phyloP scores from a whole-genome alignment of 352 stramenopile species.

The Thalassiosira mediterranea region DNA sequence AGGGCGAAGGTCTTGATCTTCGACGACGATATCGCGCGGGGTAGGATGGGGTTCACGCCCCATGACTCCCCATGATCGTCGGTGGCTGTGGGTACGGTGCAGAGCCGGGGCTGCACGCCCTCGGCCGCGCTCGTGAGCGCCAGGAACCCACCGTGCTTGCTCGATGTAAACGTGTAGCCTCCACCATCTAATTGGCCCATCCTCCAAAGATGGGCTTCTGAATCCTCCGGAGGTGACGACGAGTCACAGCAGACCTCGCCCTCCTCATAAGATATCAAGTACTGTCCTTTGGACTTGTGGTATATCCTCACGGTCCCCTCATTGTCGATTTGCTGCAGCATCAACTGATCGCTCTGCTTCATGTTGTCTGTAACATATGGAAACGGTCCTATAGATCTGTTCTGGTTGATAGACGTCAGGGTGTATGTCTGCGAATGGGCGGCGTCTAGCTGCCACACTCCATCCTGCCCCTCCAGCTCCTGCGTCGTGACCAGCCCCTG shows the following conservation, averaged over 20 bases:
- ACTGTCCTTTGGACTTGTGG: slow-evolving; percentile 23
- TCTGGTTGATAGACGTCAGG: slow-evolving; percentile 14
- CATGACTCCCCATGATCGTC: slow-evolving; percentile 31
- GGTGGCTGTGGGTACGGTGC: slow-evolving; percentile 3
- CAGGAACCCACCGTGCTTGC: slow-evolving; percentile 22
- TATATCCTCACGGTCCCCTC: slow-evolving; percentile 12
- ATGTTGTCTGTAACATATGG: slow-evolving; percentile 51
- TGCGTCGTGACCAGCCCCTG: slow-evolving; percentile 3
- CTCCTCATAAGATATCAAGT: slow-evolving; percentile 19
- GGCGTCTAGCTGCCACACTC: slow-evolving; percentile 48
- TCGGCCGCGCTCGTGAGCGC: slow-evolving; percentile 27
- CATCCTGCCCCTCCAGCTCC: slow-evolving; percentile 22
- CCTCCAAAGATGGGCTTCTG: slow-evolving; percentile 20
- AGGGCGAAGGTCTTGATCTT: slow-evolving; percentile 65
- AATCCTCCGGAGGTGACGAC: not conserved
- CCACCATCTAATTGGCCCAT: slow-evolving; percentile 37
- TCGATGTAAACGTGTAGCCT: slow-evolving; percentile 44
- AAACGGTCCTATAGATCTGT: slow-evolving; percentile 47
- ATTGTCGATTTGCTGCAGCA: slow-evolving; percentile 30
- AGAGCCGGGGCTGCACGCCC: slow-evolving; percentile 4
- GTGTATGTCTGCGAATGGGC: slow-evolving; percentile 53
- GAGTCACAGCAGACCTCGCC: slow-evolving; percentile 12
- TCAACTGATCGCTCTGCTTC: slow-evolving; percentile 42
- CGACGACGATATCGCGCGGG: slow-evolving; percentile 46
- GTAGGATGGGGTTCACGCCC: slow-evolving; percentile 50